Evolutionary conservation across 192 early-diverging fungal species (phyloP).

Genomic region (Pecoramyces ruminantium): DNA sequence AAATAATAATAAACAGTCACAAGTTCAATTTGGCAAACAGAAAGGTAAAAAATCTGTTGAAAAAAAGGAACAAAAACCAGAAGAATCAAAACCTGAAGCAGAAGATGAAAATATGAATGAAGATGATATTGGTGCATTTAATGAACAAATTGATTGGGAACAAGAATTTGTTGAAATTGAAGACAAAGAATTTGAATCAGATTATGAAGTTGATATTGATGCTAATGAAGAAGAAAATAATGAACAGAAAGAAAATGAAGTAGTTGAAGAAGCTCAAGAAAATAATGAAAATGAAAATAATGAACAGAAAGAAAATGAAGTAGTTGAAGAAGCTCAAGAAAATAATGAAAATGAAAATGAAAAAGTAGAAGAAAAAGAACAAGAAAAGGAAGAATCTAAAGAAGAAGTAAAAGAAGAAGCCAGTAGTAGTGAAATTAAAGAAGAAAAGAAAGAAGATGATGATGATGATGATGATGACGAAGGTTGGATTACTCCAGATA

Average conservation of each 20-base stretch:
- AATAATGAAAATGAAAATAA: not conserved
- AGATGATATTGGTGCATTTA: not conserved
- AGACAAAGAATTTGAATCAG: slow-evolving; percentile 1
- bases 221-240: not conserved
- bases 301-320: not conserved
- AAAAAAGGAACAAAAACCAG: slow-evolving; percentile 9
- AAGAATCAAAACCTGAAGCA: not conserved
- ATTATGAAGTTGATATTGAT: slow-evolving; percentile 3
- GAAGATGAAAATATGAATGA: not conserved
- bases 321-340: not conserved
- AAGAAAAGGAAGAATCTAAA: not conserved
- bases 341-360: not conserved
- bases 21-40: not conserved
- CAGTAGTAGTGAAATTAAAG: slow-evolving; percentile 5
- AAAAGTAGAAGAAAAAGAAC: not conserved
- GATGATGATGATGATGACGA: slow-evolving; percentile 46
- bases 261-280: not conserved
- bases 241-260: not conserved
- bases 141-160: not conserved
- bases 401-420: slow-evolving; percentile 1
- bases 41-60: slow-evolving; percentile 8
- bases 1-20: not conserved
- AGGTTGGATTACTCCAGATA: slow-evolving; percentile 83
- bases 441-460: slow-evolving; percentile 2
- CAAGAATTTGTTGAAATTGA: not conserved